Base-by-base conservation (phyloP, 495 filamentous ascomycete genomes). In the Evansstolkia leycettana region DNA sequence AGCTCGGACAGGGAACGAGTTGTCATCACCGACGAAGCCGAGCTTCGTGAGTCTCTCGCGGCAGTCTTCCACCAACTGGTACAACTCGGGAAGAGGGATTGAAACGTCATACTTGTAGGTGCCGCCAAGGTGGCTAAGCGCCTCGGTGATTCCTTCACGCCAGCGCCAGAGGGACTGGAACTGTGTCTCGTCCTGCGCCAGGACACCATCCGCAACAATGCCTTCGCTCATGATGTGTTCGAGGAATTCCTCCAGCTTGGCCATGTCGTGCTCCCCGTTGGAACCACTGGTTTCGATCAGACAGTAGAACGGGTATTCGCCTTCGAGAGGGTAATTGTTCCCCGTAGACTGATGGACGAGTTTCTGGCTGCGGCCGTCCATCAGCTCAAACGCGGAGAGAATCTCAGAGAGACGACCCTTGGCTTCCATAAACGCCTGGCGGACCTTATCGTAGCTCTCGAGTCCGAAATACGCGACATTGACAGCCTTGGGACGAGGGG, bases 21-120 rank as follows among this genome's bases (percentile, higher is more conserved):
- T 82, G 26, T 72, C 72, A 16, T 84, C 80, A 20, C 84, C 80
- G 11, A 93, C 68, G 5, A 96, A 69, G 1, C 86, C 88, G 13
- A 75, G 73, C 17, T 73, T 64, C 2, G 69, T 72, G 17, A 96
- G 64, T 8, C 79, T 74, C 33, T 73, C 73, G 38, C 74, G 69
- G 24, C 77, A 78, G 43, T 94, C 90, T 37, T 87, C 82, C 6
- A 98, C 92, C 13, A 98, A 69, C 42, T 70, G 61, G 57, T 96
- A 98, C 46, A 98, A 70, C 40, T 92, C 76, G n/a, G 71, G 52
- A 7, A 98, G 62, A 5, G 90, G 90, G 34, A 98, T 92, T 11
- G 90, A 96, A 5, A 98, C 70, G 51, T 98, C 90, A 58, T 98
- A 98, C 60, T 96, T 96, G 72, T 96, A 98, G 17, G 87, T 86